Base-by-base conservation (phyloP, 1,284 basidiomycete genomes). In the Fomes fomentarius region DNA sequence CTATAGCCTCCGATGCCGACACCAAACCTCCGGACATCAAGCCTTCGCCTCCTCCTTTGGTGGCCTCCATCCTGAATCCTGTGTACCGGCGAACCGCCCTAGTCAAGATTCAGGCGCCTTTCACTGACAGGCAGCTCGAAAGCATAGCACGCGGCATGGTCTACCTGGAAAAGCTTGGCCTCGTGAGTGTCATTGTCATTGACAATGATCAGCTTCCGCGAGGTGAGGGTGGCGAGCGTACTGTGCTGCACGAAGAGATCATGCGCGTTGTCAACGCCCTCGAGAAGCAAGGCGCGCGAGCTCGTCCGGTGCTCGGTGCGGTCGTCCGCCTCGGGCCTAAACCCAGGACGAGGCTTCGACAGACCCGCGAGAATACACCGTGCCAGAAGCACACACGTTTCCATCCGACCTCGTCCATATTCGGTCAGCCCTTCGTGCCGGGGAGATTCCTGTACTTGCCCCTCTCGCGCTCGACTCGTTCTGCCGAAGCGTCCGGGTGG, bases 61-160 rank as follows among this genome's bases (percentile, higher is more conserved):
- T 94, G 53, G 82, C 87, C 11, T 89, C 89, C n/a, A 89, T 98
- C 52, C 78, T 98, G 22, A 82, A 94, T 67, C 94, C 94, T 4
- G 83, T 93, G 45, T 80, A 85, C 63, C 80, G 85, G 39, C 89
- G 92, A 53, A 94, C 94, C 1, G 95, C 95, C 1, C 84, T 99
- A 9, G 96, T 99, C 68, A 99, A 99, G 73, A 79, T 99, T 12
- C 97, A 99, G 72, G 94, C 96, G 3, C 97, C 97, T 1, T 99
- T 99, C 71, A 93, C 87, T n/a, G 91, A 97, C 71, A 82, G 88
- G 11, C 97, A 99, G 70, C 86, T 99, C 54, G 90, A 95, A 61
- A 96, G 94, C 68, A 93, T 99, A 61, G 88, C 92, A 26, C 86
- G 91, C 38, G 97, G 97, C 42, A 85, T 99, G 77, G 90, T 95